These are phyloP conservation scores for Penicillium sp. DNA, from an alignment of 2,329 filamentous ascomycete species.

Conservation along the genomic window DNA sequence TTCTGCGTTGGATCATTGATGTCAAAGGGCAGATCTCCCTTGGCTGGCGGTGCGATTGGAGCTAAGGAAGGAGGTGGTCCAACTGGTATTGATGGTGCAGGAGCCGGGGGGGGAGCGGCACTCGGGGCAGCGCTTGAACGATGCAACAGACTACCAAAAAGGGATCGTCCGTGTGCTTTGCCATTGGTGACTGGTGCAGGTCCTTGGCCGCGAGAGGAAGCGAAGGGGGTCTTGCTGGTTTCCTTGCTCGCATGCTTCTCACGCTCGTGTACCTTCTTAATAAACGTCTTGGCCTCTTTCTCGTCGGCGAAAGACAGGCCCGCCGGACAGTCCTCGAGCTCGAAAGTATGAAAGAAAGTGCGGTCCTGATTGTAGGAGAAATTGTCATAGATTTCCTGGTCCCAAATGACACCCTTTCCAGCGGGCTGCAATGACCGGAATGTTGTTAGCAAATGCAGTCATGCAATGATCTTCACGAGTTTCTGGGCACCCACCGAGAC, in stretches of 20 bases:
- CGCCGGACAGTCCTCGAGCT: constrained; percentile 88
- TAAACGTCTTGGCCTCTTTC: constrained; percentile 95
- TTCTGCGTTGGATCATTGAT: constrained; percentile 65
- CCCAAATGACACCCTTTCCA: constrained; percentile 87
- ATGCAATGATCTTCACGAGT: constrained; percentile 5
- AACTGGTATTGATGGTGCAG: constrained; percentile 36
- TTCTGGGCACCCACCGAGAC: constrained; percentile 71
- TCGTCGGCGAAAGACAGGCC: constrained; percentile 93
- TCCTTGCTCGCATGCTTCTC: constrained; percentile 94
- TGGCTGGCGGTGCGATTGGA: constrained; percentile 30
- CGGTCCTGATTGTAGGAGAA: constrained; percentile 97
- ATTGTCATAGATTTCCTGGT: constrained; percentile 95
- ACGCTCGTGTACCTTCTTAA: constrained; percentile 95
- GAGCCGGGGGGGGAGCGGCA: constrained; percentile 31
- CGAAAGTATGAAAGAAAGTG: constrained; percentile 97
- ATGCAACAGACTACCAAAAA: constrained; percentile 56
- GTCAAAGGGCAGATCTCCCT: constrained; percentile 56
- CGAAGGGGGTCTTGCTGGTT: constrained; percentile 77
- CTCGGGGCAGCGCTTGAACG: constrained; percentile 50
- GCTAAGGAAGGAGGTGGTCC: constrained; percentile 36
- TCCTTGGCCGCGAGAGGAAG: constrained; percentile 54
- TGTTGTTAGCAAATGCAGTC: constrained; percentile 13
- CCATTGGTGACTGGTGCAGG: constrained; percentile 48
- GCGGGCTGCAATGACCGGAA: constrained; percentile 58
- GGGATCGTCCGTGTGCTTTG: constrained; percentile 56